Conservation (phyloP, 192 early-diverging fungal genomes). For the Piromyces finnis region DNA sequence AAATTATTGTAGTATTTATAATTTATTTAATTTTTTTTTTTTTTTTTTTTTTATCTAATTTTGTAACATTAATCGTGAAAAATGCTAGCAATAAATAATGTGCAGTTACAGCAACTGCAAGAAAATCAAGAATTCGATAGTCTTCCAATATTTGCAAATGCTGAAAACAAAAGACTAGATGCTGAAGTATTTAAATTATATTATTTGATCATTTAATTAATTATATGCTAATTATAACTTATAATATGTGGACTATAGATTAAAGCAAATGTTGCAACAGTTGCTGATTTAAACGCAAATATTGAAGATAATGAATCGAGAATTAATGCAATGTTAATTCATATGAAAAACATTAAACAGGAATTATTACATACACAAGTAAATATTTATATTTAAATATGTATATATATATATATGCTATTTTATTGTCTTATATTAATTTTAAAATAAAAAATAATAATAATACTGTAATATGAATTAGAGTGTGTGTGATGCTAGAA, state of each 20-base stretch:
- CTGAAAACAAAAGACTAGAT: conserved; percentile 26
- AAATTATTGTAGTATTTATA: no score
- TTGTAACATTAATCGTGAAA: no score
- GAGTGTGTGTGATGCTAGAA: conserved; percentile 25
- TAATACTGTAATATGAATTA: no score
- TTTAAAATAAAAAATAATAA: no score
- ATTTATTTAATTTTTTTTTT: no score
- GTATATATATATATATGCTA: no score
- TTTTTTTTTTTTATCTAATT: no score
- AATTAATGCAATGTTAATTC: conserved; percentile 18
- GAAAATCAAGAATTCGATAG: not conserved
- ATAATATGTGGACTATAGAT: no score
- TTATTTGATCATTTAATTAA: no score
- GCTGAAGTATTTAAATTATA: not conserved
- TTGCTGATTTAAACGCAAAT: conserved; percentile 11
- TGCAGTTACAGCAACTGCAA: not conserved
- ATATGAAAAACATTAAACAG: conserved; percentile 37
- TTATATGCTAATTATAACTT: no score
- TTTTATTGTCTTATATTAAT: no score
- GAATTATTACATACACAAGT: conserved; percentile 32
- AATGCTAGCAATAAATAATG: not conserved
- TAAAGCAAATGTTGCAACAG: conserved; percentile 10
- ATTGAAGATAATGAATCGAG: conserved; percentile 30
- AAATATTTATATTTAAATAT: no score
- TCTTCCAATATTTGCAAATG: conserved; percentile 35